phyloP scores from a whole-genome alignment of 2,329 filamentous ascomycete species.

The Botrytis medusae region DNA sequence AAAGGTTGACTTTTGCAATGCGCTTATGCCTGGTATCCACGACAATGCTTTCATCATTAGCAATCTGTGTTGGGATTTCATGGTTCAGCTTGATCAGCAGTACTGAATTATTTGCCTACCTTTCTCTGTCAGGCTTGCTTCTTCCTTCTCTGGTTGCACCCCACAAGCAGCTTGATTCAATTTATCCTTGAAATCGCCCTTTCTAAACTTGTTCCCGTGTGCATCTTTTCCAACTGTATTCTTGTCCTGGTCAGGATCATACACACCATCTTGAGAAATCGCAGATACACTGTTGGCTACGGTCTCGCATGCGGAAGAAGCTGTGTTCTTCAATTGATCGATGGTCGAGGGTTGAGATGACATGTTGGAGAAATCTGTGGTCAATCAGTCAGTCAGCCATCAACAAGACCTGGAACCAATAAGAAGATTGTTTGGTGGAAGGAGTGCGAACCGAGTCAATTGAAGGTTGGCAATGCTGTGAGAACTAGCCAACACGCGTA shows the following conservation, averaged over 20 bases:
- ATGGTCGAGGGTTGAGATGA: slow-evolving; percentile 32
- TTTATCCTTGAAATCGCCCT: slow-evolving; percentile 33
- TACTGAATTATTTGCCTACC: slow-evolving; percentile 24
- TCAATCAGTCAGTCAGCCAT: neutral
- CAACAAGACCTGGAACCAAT: neutral
- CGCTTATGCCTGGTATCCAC: slow-evolving; percentile 30
- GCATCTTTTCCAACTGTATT: slow-evolving; percentile 28
- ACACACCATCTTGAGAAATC: slow-evolving; percentile 8
- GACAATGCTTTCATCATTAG: slow-evolving; percentile 30
- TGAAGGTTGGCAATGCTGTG: neutral
- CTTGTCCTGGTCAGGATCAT: slow-evolving; percentile 27
- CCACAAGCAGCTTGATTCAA: slow-evolving; percentile 33
- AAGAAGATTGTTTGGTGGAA: neutral
- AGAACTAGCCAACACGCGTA: neutral
- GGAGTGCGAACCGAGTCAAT: neutral
- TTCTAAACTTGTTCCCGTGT: slow-evolving; percentile 30
- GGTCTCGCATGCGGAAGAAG: slow-evolving; percentile 25
- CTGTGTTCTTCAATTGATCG: slow-evolving; percentile 29
- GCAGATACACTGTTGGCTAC: slow-evolving; percentile 22
- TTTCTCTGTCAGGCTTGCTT: slow-evolving; percentile 30
- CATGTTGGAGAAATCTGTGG: slow-evolving; percentile 24
- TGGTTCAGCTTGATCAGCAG: neutral
- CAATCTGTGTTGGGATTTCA: neutral
- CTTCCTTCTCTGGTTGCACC: slow-evolving; percentile 17
- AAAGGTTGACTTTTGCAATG: slow-evolving; percentile 23